Evolutionary conservation across 345 rosid species (phyloP), one percentile per base, ranked within the genome.

Genomic region (Limnanthes douglasii): DNA sequence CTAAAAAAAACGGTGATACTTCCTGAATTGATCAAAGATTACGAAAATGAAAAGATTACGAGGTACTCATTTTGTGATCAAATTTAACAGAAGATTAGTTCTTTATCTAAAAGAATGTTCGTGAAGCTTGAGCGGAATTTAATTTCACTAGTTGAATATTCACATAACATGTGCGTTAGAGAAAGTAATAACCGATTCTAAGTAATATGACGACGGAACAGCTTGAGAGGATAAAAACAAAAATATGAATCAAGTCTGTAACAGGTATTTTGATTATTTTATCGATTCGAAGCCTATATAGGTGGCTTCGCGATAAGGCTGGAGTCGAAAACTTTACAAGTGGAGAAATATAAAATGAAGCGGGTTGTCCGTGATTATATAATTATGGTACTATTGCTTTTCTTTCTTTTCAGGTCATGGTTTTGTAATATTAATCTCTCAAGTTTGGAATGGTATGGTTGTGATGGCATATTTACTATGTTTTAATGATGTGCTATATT

Each of bases 1-100:
- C 19, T 86, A 5, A 83, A 61, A 48, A 79, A 65, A 48, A 74
- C 36, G 16, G 73, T 88, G 42, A 32, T 55, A 39, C 94, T 92
- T 35, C 65, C 68, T 18, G 61, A 62, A 57, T 83, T 88, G 39
- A 73, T 31, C 27, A 61, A 64, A 21, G 85, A 59, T 51, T 32
- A 93, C 95, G 7, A 83, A 79, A 39, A 76, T 59, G 30, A 88
- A 95, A 44, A 83, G 66, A 48, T 76, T 83, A 69, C 97, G 76
- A 26, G 93, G 97, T 16, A 69, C 63, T 53, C 36, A 69, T 14
- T 11, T 36, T 34, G 54, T 51, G 22, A 88, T 20, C 22, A 72
- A 54, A 22, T 64, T 56, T 5, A 62, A 51, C 5, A 88, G 60
- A 55, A 83, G 46, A 38, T 48, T 59, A 68, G 57, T 57, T 88